A percentile compares a stretch with the other conserved stretches of the same genome.
These are phyloP conservation scores for Parafenestella ontariensis DNA, from an alignment of 2,329 filamentous ascomycete species.

Conservation along the genomic window DNA sequence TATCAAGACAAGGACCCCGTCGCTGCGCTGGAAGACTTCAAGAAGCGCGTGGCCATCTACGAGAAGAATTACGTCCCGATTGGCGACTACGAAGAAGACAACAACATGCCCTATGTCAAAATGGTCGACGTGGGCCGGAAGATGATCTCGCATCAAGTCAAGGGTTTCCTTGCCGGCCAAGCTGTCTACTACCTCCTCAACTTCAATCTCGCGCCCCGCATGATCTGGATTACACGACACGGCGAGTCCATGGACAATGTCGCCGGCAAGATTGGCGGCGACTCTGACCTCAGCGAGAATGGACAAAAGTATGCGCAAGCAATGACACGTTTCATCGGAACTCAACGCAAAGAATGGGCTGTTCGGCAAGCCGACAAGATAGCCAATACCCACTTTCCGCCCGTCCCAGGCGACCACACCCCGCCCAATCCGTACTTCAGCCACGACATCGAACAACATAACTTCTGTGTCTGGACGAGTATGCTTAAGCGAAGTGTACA, in stretches of 20 bases:
- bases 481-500: conserved; percentile 92
- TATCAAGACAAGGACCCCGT: conserved; percentile 92
- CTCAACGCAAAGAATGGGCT: conserved; percentile 82
- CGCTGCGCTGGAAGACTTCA: conserved; percentile 88
- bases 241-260: conserved; percentile 91
- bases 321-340: conserved; percentile 82
- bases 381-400: conserved; percentile 82
- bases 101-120: conserved; percentile 93
- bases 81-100: conserved; percentile 86
- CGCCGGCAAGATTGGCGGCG: conserved; percentile 86
- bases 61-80: conserved; percentile 93
- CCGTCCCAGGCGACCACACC: conserved; percentile 86
- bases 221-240: conserved; percentile 98
- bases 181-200: conserved; percentile 95
- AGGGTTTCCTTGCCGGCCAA: conserved; percentile 88
- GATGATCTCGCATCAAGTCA: conserved; percentile 86
- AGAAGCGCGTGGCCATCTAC: conserved; percentile 88
- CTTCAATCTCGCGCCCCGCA: conserved; percentile 92
- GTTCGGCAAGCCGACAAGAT: conserved; percentile 80
- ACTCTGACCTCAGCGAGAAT: conserved; percentile 82
- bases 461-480: conserved; percentile 97
- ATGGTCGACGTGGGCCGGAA: conserved; percentile 98
- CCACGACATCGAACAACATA: conserved; percentile 67
- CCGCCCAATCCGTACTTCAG: conserved; percentile 88
- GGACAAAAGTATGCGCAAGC: conserved; percentile 80